Conservation (phyloP, 441 rosid genomes). For the Populus trichocarpa region DNA sequence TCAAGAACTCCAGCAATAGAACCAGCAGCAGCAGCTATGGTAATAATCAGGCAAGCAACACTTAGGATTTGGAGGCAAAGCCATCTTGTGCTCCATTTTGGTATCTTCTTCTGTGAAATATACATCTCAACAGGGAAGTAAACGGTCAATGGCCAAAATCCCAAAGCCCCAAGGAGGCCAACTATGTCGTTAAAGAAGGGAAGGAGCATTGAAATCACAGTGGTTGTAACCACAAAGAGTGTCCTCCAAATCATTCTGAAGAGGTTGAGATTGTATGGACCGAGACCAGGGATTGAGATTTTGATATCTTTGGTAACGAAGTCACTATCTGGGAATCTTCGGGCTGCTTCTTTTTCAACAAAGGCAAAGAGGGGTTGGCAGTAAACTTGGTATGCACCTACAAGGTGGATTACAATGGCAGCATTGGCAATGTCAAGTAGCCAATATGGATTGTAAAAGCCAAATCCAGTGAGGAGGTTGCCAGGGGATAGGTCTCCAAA, state of each 20-base stretch:
- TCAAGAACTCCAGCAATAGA: constrained; percentile 63
- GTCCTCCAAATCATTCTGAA: constrained; percentile 78
- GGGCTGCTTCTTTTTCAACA: constrained; percentile 46
- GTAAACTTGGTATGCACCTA: constrained; percentile 87
- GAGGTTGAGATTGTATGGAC: constrained; percentile 47
- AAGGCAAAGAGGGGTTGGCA: constrained; percentile 88
- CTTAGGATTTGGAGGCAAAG: constrained; percentile 59
- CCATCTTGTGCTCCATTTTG: constrained; percentile 76
- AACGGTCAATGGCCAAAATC: constrained; percentile 87
- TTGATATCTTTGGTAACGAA: constrained; percentile 52
- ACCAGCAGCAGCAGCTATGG: constrained; percentile 72
- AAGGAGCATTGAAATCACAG: constrained; percentile 73
- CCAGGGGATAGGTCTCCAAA: constrained; percentile 82
- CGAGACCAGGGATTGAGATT: constrained; percentile 42
- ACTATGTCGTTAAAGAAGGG: constrained; percentile 83
- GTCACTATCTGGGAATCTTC: constrained; percentile 42
- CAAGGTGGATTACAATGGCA: constrained; percentile 71
- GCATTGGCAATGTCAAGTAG: constrained; percentile 80
- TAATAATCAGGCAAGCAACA: constrained; percentile 58
- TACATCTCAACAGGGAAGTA: constrained; percentile 37
- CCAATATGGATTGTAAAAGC: constrained; percentile 81
- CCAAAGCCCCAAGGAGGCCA: constrained; percentile 78
- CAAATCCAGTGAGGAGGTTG: constrained; percentile 76
- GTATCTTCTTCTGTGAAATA: constrained; percentile 54
- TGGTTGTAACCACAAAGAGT: constrained; percentile 57